phyloP scores from a whole-genome alignment of 257 asterid species.

The Thymus mandschuricus region DNA sequence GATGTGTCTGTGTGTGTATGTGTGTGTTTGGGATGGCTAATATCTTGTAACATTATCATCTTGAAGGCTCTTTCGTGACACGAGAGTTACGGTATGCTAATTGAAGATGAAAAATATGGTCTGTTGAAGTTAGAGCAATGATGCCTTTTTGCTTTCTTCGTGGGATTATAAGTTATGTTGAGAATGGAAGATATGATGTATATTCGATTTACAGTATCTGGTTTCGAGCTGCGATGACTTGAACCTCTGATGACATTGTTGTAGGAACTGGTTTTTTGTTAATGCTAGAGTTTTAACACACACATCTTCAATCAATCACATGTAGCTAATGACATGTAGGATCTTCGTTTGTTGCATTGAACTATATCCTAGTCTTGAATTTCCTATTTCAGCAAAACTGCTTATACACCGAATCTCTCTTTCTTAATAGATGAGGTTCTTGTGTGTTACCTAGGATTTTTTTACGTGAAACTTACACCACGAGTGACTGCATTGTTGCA shows the following conservation, averaged over 20 bases:
- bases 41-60: background rate
- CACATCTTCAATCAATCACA: background rate
- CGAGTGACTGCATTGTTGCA: background rate
- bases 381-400: background rate
- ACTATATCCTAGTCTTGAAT: no score
- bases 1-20: background rate
- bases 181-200: background rate
- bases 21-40: background rate
- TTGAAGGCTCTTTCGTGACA: no score
- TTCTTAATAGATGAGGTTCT: background rate
- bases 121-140: constrained; percentile 16
- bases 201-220: background rate
- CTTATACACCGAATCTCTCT: background rate
- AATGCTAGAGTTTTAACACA: background rate
- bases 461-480: background rate
- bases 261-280: no score
- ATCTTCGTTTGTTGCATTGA: background rate
- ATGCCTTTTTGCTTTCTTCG: background rate
- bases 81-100: no score
- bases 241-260: background rate
- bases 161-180: background rate
- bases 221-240: background rate
- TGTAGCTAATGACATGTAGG: background rate
- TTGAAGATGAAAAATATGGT: no score
- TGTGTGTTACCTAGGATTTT: background rate